These are phyloP conservation scores for Amanita jacksonii DNA, from an alignment of 768 basidiomycete species.

Conservation along the genomic window DNA sequence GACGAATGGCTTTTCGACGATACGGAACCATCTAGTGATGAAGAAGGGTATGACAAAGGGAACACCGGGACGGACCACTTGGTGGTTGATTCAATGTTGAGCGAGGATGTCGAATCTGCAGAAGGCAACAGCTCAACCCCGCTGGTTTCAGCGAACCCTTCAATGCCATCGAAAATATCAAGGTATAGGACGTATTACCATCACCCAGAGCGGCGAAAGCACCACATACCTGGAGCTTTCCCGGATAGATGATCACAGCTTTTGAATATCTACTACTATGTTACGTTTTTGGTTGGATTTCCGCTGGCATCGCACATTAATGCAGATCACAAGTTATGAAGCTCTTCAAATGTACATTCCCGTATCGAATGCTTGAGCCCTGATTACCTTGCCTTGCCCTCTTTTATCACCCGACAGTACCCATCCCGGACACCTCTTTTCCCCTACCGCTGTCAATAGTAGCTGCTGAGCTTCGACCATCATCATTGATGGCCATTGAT, in stretches of 20 bases:
- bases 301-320: too few species aligned
- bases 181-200: slow-evolving; percentile 79
- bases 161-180: slow-evolving; percentile 35
- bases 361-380: slow-evolving; percentile 33
- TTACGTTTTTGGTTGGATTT: not conserved
- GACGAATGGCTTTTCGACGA: slow-evolving; percentile 46
- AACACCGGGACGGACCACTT: slow-evolving; percentile 18
- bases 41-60: slow-evolving; percentile 37
- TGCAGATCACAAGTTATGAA: not conserved
- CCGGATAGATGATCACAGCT: slow-evolving; percentile 18
- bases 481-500: slow-evolving; percentile 25
- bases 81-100: slow-evolving; percentile 20
- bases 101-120: slow-evolving; percentile 10
- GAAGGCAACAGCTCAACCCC: slow-evolving; percentile 3
- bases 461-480: slow-evolving; percentile 27
- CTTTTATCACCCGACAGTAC: not conserved
- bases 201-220: slow-evolving; percentile 66
- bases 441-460: slow-evolving; percentile 25
- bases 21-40: slow-evolving; percentile 37
- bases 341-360: slow-evolving; percentile 38
- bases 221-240: slow-evolving; percentile 54
- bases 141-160: slow-evolving; percentile 12
- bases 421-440: slow-evolving; percentile 15
- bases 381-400: slow-evolving; percentile 8
- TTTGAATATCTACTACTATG: not conserved